phyloP scores from a whole-genome alignment of 345 rosid species.

The Turritis glabra region DNA sequence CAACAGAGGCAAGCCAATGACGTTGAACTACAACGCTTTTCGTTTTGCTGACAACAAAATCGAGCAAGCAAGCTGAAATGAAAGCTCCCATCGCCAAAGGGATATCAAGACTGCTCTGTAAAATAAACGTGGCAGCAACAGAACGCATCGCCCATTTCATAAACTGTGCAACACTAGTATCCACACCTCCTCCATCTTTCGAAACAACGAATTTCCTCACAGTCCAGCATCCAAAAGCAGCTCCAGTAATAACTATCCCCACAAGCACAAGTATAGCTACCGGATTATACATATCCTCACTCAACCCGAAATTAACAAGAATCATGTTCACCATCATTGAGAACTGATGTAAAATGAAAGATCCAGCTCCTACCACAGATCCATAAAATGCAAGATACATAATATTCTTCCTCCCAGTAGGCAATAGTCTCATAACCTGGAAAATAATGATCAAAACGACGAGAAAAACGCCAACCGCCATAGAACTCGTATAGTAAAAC shows the following conservation, averaged over 20 bases:
- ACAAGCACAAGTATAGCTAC: constrained; percentile 66
- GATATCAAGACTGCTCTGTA: constrained; percentile 80
- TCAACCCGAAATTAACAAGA: constrained; percentile 78
- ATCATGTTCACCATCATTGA: constrained; percentile 72
- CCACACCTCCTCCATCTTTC: constrained; percentile 86
- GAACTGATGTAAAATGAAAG: constrained; percentile 77
- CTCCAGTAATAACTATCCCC: constrained; percentile 78
- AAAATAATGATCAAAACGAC: constrained; percentile 73
- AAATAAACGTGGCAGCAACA: constrained; percentile 65
- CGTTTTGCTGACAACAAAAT: constrained; percentile 41
- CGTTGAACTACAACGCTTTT: neutral
- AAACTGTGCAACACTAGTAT: constrained; percentile 76
- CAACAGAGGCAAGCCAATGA: constrained; percentile 2
- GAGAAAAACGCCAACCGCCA: constrained; percentile 90
- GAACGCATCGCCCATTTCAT: constrained; percentile 93
- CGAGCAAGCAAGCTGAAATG: constrained; percentile 41
- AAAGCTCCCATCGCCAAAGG: constrained; percentile 56
- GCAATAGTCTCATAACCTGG: constrained; percentile 87
- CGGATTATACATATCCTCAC: constrained; percentile 91
- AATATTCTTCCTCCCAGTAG: constrained; percentile 67
- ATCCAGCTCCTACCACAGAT: constrained; percentile 84
- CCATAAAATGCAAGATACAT: constrained; percentile 68
- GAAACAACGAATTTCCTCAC: constrained; percentile 82
- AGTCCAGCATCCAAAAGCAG: constrained; percentile 92
- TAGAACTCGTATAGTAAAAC: constrained; percentile 87